Base-by-base conservation (phyloP, 371 early-diverging fungal genomes). In the Aphelidium insulamus region DNA sequence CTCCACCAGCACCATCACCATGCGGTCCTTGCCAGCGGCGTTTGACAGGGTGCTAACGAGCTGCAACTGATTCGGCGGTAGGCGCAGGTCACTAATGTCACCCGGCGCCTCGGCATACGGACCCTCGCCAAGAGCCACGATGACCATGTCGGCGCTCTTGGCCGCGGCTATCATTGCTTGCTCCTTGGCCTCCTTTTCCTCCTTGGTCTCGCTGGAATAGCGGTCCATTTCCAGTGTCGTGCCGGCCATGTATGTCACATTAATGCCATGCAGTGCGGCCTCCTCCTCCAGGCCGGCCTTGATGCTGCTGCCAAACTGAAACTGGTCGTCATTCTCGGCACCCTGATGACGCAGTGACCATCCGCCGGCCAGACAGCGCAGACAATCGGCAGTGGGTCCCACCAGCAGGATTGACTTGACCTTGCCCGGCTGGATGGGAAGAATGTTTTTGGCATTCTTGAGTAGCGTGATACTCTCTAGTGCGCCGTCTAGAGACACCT, bases 401-500 rank as follows among this genome's bases (percentile, higher is more conserved):
- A 63, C 49, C 0, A 67, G 48, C 5, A 63, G 30, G 8, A 67
- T 38, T 12, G 37, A 43, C n/a, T 43, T 35, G 14, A 36, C 36
- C 15, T 36, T 28, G 22, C 20, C 4, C 4, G 32, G 15, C 3
- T 30, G 21, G 9, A 72, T 34, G 0, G 73, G 73, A 20, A 72
- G 41, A 21, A 46, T 37, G n/a, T 36, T 33, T 11, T 50, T 30
- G 4, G 44, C 31, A 36, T 72, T 72, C 42, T 66, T 62, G 19
- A 70, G 49, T 20, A 72, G 32, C 0, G 66, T 62, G 27, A 69
- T 27, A 14, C 66, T 66, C 39, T 72, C 67, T 4, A 67, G 47
- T 9, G 54, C 63, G 4, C 59, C 59, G n/a, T 55, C 32, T 2
- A 49, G 38, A 16, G 72, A 53, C 0, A 55, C 50, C 0, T 48